These are phyloP conservation scores for Pelomyxa schiedti DNA, from an alignment of 78 protist genomes.

Conservation along the genomic window DNA sequence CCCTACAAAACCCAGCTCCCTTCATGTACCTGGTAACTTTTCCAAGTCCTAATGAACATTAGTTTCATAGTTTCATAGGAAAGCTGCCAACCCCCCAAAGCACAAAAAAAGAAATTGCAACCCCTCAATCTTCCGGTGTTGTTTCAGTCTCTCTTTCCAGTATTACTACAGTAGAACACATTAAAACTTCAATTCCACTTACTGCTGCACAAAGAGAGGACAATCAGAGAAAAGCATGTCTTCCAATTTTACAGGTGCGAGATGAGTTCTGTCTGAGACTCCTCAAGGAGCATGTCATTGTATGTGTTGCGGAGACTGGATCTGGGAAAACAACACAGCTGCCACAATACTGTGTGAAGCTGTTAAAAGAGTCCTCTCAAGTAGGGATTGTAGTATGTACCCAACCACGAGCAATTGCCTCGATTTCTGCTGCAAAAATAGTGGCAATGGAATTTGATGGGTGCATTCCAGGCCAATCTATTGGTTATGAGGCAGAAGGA, in stretches of 20 bases:
- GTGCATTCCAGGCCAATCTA: constrained; percentile 46
- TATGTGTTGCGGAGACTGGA: constrained; percentile 63
- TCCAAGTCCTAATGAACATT: no score
- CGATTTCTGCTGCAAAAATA: constrained; percentile 84
- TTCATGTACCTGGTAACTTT: no score
- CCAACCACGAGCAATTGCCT: constrained; percentile 97
- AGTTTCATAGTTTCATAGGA: no score
- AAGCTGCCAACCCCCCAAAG: no score
- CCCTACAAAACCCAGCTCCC: no score
- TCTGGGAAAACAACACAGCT: constrained; percentile 88
- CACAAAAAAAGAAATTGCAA: no score
- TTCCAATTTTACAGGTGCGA: constrained; percentile 69
- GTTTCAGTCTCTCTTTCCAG: no score
- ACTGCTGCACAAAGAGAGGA: no score
- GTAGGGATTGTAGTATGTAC: constrained; percentile 81
- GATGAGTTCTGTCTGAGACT: constrained; percentile 47
- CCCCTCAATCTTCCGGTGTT: no score
- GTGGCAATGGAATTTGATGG: constrained; percentile 86
- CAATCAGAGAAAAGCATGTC: no score
- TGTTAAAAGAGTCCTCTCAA: constrained; percentile 46
- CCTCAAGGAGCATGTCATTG: constrained; percentile 15
- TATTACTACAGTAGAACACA: no score
- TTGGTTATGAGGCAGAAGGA: constrained; percentile 85
- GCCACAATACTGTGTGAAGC: constrained; percentile 87
- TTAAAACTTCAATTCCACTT: no score